Evolutionary conservation across 192 early-diverging fungal species (phyloP).

Genomic region (Backusella macrospora): DNA sequence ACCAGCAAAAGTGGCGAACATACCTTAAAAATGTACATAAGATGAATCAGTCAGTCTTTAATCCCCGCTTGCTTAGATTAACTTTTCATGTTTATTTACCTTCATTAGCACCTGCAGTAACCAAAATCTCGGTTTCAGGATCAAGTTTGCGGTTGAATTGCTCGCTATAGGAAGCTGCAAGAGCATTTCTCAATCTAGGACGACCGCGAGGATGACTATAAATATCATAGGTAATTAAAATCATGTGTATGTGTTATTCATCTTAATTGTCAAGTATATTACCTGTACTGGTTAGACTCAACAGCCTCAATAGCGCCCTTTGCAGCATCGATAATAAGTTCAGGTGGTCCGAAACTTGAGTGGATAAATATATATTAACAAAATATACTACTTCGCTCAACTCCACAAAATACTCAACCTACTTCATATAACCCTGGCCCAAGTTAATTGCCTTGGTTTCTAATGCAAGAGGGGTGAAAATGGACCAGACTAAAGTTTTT

Average conservation of each 20-base stretch:
- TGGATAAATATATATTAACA: not conserved
- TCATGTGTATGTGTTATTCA: conserved; percentile 34
- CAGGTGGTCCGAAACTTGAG: conserved; percentile 80
- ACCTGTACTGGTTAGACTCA: conserved; percentile 80
- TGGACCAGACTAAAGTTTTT: conserved; percentile 66
- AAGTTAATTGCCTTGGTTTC: conserved; percentile 90
- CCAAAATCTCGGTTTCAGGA: conserved; percentile 80
- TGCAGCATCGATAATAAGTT: conserved; percentile 83
- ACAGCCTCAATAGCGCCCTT: conserved; percentile 62
- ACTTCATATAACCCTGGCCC: conserved; percentile 87
- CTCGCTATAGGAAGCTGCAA: conserved; percentile 77
- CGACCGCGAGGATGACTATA: conserved; percentile 66
- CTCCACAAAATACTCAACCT: conserved; percentile 15
- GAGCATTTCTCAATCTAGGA: conserved; percentile 62
- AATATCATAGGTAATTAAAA: conserved; percentile 27
- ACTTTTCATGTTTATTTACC: conserved; percentile 42
- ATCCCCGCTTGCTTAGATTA: not conserved
- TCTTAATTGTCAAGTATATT: not conserved
- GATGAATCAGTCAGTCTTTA: not conserved
- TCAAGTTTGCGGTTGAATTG: conserved; percentile 71
- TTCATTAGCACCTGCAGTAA: conserved; percentile 91
- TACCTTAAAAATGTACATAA: conserved; percentile 42
- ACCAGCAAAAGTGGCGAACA: conserved; percentile 79
- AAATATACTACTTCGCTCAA: not conserved
- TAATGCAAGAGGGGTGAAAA: conserved; percentile 84